Evolutionary conservation across 1,284 basidiomycete genomes (phyloP).

Genomic region (Pascua sp.): DNA sequence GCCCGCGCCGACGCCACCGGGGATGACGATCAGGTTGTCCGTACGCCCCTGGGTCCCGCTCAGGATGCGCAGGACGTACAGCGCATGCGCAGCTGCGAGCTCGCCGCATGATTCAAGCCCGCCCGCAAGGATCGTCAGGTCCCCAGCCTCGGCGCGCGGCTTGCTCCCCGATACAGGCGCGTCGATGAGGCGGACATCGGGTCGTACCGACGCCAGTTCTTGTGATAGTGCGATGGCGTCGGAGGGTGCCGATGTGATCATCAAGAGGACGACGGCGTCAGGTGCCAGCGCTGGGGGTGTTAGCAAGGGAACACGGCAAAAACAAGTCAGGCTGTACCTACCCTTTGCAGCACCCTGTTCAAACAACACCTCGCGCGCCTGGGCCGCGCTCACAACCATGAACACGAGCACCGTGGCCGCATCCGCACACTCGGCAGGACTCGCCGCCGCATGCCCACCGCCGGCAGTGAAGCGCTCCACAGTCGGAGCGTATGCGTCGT

Average conservation of each 20-base stretch:
- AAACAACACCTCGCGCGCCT: conserved; percentile 24
- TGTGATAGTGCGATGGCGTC: conserved; percentile 14
- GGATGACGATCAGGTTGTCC: conserved; percentile 14
- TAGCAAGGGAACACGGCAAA: not conserved
- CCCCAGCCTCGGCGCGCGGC: conserved; percentile 32
- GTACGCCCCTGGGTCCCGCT: conserved; percentile 15
- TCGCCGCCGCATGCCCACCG: conserved; percentile 14
- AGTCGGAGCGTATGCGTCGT: conserved; percentile 7
- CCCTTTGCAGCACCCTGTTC: conserved; percentile 10
- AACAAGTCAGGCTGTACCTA: not conserved
- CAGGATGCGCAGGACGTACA: conserved; percentile 24
- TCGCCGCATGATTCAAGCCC: conserved; percentile 15
- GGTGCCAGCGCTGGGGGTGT: conserved; percentile 9
- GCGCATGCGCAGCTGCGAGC: not conserved
- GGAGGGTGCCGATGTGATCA: conserved; percentile 32
- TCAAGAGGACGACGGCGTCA: conserved; percentile 30
- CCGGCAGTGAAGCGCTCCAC: not conserved
- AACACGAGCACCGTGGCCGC: conserved; percentile 22
- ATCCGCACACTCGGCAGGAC: conserved; percentile 9
- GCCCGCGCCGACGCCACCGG: conserved; percentile 23
- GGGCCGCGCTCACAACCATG: conserved; percentile 25
- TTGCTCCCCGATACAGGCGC: conserved; percentile 38
- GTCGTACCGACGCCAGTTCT: conserved; percentile 10
- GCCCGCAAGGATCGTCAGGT: conserved; percentile 34
- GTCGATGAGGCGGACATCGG: conserved; percentile 33